Evolutionary conservation across 2,329 filamentous ascomycete genomes (phyloP).

Genomic region (Beauveria scarabaeidicola): DNA sequence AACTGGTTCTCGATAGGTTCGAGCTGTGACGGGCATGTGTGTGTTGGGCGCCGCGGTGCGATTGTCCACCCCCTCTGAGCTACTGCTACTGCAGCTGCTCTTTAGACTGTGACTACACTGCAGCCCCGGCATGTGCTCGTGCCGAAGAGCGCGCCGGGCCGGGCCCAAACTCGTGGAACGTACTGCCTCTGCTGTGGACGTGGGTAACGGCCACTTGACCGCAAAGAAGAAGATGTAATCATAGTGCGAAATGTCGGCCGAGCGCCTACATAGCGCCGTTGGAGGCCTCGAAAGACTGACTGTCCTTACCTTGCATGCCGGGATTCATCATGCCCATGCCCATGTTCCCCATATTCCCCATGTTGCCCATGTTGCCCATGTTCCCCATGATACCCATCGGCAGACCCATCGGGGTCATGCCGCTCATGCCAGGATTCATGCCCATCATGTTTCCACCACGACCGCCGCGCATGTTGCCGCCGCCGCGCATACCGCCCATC

Average conservation of each 20-base stretch:
- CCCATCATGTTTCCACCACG: conserved; percentile 40
- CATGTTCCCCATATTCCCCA: conserved; percentile 32
- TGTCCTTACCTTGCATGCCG: conserved; percentile 28
- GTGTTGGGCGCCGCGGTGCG: background rate
- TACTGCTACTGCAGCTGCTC: background rate
- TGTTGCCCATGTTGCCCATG: conserved; percentile 25
- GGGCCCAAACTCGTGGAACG: background rate
- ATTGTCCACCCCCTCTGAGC: background rate
- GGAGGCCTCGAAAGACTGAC: conserved; percentile 22
- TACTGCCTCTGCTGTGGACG: background rate
- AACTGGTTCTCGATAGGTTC: background rate
- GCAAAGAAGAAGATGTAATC: background rate
- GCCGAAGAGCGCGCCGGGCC: background rate
- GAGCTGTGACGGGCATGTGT: background rate
- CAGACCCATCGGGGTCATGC: conserved; percentile 26
- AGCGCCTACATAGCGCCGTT: conserved; percentile 33
- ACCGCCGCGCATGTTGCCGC: conserved; percentile 42
- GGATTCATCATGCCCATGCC: conserved; percentile 23
- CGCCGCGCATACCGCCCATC: conserved; percentile 37
- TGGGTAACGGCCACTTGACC: background rate
- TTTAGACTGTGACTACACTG: background rate
- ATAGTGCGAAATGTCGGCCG: conserved; percentile 10
- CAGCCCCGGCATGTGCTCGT: background rate
- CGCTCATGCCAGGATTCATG: conserved; percentile 32
- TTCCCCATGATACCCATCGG: conserved; percentile 46